phyloP scores from a whole-genome alignment of 352 stramenopile species.

The Pilasporangium apinafurcum region DNA sequence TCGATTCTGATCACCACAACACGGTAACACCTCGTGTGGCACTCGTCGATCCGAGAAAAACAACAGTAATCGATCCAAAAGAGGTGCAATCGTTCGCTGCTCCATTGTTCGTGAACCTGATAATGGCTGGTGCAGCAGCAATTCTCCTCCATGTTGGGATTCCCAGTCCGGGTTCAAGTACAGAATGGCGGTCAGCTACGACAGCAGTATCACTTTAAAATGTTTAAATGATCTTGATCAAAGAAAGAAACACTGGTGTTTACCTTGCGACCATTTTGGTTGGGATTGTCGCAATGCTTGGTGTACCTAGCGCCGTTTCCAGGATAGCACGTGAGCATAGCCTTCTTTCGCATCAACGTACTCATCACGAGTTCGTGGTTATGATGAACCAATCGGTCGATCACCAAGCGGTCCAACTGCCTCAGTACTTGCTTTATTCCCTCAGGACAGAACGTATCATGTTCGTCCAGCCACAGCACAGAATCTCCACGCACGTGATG shows the following conservation, averaged over 20 bases:
- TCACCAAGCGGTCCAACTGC: slow-evolving; percentile 30
- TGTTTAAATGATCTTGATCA: not conserved
- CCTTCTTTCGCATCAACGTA: slow-evolving; percentile 31
- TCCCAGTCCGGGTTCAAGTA: slow-evolving; percentile 39
- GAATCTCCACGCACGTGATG: slow-evolving; percentile 37
- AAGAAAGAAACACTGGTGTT: not conserved
- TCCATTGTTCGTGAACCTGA: not conserved
- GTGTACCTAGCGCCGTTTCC: slow-evolving; percentile 31
- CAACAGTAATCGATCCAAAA: slow-evolving; percentile 1
- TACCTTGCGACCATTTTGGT: slow-evolving; percentile 32
- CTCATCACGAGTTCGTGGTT: slow-evolving; percentile 18
- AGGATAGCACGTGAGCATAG: slow-evolving; percentile 49
- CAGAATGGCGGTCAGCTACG: slow-evolving; percentile 36
- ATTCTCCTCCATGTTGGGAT: slow-evolving; percentile 18
- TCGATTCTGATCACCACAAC: slow-evolving; percentile 6
- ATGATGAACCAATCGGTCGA: slow-evolving; percentile 13
- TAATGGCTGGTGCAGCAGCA: slow-evolving; percentile 15
- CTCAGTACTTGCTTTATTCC: slow-evolving; percentile 15
- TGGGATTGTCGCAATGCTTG: slow-evolving; percentile 46
- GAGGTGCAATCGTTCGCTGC: slow-evolving; percentile 1
- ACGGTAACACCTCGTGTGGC: slow-evolving; percentile 34
- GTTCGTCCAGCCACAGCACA: slow-evolving; percentile 40
- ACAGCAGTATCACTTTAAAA: not conserved
- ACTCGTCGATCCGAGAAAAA: slow-evolving; percentile 32
- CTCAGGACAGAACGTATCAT: slow-evolving; percentile 20